phyloP scores from a whole-genome alignment of 129 eudicot genomes.

The Apium graveolens region DNA sequence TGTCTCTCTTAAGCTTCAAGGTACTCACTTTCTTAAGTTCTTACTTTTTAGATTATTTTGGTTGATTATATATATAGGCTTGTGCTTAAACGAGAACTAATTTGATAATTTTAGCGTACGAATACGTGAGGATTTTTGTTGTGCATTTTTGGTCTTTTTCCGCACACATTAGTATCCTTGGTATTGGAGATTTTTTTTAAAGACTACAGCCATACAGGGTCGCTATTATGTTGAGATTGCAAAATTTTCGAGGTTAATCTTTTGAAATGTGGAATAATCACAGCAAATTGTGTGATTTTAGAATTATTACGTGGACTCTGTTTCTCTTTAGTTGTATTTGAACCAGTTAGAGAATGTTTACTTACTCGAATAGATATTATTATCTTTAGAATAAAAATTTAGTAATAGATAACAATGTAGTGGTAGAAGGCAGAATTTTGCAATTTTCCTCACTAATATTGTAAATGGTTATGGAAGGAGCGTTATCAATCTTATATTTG shows the following conservation, averaged over 20 bases:
- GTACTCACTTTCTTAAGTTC: constrained; percentile 24
- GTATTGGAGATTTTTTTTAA: too few species aligned
- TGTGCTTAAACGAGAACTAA: not conserved
- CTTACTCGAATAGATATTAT: not conserved
- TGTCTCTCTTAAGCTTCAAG: constrained; percentile 81
- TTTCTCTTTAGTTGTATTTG: not conserved
- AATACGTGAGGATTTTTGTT: not conserved
- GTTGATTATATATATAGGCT: not conserved
- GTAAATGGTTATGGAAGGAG: too few species aligned
- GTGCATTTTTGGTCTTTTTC: not conserved
- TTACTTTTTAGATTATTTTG: not conserved
- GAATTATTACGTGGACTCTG: not conserved
- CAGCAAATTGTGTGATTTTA: not conserved
- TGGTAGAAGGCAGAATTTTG: too few species aligned
- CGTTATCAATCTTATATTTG: not conserved
- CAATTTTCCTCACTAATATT: not conserved
- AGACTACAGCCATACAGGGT: too few species aligned
- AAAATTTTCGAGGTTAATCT: too few species aligned
- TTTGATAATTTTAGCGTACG: not conserved
- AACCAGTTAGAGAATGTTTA: too few species aligned
- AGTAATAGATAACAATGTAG: too few species aligned
- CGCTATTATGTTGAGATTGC: too few species aligned
- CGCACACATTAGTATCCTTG: too few species aligned
- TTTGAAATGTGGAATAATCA: too few species aligned
- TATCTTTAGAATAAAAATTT: not conserved